Evolutionary conservation across 305 asterid species (phyloP).

Genomic region (Solanum hybrid): DNA sequence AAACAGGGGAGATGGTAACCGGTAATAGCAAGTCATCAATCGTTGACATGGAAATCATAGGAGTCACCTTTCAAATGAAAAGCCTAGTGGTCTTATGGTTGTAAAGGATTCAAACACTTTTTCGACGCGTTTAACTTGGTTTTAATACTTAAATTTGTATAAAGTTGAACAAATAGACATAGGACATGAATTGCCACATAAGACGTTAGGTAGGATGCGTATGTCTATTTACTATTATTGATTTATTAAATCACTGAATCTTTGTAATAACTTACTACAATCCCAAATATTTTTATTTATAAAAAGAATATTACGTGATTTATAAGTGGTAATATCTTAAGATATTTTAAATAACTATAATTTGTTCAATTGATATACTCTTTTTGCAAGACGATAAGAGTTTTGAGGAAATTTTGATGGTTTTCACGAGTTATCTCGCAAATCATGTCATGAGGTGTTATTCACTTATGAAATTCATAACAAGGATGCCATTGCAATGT

Average conservation of each 20-base stretch:
- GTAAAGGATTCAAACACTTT: neutral
- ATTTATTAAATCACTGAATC: neutral
- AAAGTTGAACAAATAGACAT: too few relatives aligned
- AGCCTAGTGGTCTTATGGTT: neutral
- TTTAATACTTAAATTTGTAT: too few relatives aligned
- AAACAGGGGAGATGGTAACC: neutral
- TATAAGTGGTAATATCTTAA: neutral
- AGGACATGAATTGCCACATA: neutral
- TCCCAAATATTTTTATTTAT: neutral
- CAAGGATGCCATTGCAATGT: neutral
- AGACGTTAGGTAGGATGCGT: neutral
- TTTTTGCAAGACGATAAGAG: too few relatives aligned
- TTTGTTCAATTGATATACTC: neutral
- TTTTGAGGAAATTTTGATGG: neutral
- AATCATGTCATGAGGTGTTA: neutral
- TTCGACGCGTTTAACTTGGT: too few relatives aligned
- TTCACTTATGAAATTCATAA: neutral
- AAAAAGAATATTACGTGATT: neutral
- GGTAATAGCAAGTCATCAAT: neutral
- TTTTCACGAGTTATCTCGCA: neutral
- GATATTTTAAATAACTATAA: too few relatives aligned
- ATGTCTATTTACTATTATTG: neutral
- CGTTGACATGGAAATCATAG: neutral
- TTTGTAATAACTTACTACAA: neutral
- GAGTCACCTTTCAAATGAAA: neutral